Base-by-base conservation (phyloP, 768 basidiomycete species). In the Mycena latifolia region DNA sequence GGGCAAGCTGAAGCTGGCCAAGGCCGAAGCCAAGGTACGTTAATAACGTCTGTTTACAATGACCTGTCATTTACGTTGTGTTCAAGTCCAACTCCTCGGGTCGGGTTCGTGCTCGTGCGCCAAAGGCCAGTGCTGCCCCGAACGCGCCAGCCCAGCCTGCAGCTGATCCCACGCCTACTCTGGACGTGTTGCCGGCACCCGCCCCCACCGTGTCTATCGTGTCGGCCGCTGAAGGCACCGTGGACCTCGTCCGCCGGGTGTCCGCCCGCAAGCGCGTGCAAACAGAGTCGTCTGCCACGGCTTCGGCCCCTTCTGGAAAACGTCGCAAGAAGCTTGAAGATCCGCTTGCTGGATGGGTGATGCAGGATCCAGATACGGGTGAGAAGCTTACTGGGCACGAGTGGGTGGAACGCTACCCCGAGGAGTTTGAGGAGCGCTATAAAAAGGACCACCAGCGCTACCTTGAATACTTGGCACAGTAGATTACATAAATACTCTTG, bases 291-390 rank as follows among this genome's bases (percentile, higher is more conserved):
- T 39, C 37, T 39, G 37, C 14, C 3, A 14, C 8, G 15, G 37
- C 8, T 39, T 14, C 3, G 4, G 10, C 37, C 3, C 15, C 37
- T 17, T 39, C 37, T 12, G 15, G 31, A 27, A 56, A 56, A 29
- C 55, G 43, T 17, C 55, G 28, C 15, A 56, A 22, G 43, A 41
- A 28, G 29, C 41, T 43, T 22, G 55, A n/a, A 20, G 55, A 56
- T 45, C 55, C 55, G 14, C 55, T 56, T 25, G 55, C 28, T 15
- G 55, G 55, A 27, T 56, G 55, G 55, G 37, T 29, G 5, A 56
- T 56, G 43, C 2, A 20, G 41, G 41, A 56, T 46, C 55, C 55
- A 4, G 55, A 56, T 41, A 56, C 55, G 27, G 39, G 28, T 15
- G 41, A 56, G 43, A 12, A 45, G 41, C 27, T 56, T 24, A 56